Evolutionary conservation across 2,329 filamentous ascomycete species (phyloP).

Genomic region (Hypoxylon sp.): DNA sequence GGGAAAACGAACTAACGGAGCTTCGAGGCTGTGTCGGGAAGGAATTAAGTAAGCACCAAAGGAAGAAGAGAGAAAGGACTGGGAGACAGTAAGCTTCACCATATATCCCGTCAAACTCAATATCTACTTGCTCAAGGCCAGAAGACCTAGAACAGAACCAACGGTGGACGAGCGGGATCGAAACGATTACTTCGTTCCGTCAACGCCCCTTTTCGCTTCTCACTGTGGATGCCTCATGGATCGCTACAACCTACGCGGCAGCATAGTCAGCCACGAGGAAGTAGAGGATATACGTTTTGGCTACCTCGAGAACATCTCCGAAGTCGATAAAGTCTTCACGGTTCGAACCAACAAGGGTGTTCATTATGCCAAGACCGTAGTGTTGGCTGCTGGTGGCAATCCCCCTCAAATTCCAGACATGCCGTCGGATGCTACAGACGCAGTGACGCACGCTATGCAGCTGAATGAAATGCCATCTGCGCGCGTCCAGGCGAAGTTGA

Average conservation of each 20-base stretch:
- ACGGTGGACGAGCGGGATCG: slow-evolving; percentile 74
- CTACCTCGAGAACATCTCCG: slow-evolving; percentile 57
- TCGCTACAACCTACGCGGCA: slow-evolving; percentile 68
- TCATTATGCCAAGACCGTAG: slow-evolving; percentile 71
- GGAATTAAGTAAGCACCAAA: slow-evolving; percentile 82
- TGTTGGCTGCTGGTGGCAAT: slow-evolving; percentile 78
- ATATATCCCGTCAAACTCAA: not conserved
- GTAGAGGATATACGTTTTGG: slow-evolving; percentile 72
- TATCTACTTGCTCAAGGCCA: slow-evolving; percentile 36
- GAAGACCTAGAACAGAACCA: slow-evolving; percentile 58
- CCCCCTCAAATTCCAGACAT: slow-evolving; percentile 61
- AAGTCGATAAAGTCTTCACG: slow-evolving; percentile 71
- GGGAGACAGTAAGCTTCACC: slow-evolving; percentile 57
- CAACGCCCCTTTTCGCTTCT: slow-evolving; percentile 69
- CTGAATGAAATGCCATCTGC: slow-evolving; percentile 69
- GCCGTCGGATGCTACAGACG: slow-evolving; percentile 49
- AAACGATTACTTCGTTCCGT: slow-evolving; percentile 77
- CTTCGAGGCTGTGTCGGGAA: slow-evolving; percentile 81
- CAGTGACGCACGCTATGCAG: slow-evolving; percentile 70
- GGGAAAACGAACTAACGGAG: slow-evolving; percentile 74
- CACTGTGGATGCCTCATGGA: slow-evolving; percentile 69
- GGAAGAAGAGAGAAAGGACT: slow-evolving; percentile 67
- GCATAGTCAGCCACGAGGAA: slow-evolving; percentile 69
- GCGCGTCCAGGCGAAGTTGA: slow-evolving; percentile 65
- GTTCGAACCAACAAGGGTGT: slow-evolving; percentile 66